Base-by-base conservation (phyloP, 768 basidiomycete species). In the Boletus rubroflammeus region DNA sequence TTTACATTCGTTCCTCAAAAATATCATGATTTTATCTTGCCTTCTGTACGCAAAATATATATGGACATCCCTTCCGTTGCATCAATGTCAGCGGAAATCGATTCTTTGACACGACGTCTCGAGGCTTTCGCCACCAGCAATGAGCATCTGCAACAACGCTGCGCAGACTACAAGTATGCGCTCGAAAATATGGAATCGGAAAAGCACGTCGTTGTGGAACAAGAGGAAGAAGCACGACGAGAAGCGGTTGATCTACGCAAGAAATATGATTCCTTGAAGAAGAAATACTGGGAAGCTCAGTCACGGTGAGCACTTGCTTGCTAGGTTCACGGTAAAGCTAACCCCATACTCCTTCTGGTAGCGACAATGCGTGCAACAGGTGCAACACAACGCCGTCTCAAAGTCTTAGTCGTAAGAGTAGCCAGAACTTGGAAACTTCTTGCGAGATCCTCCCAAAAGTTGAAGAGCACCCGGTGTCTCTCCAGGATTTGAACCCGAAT, bases 11-110 rank as follows among this genome's bases (percentile, higher is more conserved):
- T 86, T 3, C 84, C 86, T 15, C 62, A 73, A n/a, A 78, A 84
- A 56, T 76, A 86, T 34, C 80, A 80, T n/a, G 75, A 76, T 5
- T 79, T 84, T 61, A 63, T 86, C 46, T 73, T 77, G 1, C 82
- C 85, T 14, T 74, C 80, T 50, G 76, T 88, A 32, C 82, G 85
- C 41, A 79, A 69, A 52, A 70, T 87, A 15, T 79, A 76, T 56
- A 68, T 85, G 51, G 82, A 82, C 53, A 57, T 73, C 21, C 50
- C 69, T n/a, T 72, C 69, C 15, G 21, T 62, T 15, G 34, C 35
- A 7, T 32, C 44, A 5, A 40, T 63, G 56, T 55, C 72, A 38
- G 69, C 66, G 21, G 70, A 76, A 49, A 65, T 79, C 11, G 64
- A 68, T 2, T 47, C 57, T 15, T 69, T 79, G 23, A 75, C 78